These are phyloP conservation scores for Pseudozyma sp. DNA, from an alignment of 1,284 basidiomycete species.

Conservation along the genomic window DNA sequence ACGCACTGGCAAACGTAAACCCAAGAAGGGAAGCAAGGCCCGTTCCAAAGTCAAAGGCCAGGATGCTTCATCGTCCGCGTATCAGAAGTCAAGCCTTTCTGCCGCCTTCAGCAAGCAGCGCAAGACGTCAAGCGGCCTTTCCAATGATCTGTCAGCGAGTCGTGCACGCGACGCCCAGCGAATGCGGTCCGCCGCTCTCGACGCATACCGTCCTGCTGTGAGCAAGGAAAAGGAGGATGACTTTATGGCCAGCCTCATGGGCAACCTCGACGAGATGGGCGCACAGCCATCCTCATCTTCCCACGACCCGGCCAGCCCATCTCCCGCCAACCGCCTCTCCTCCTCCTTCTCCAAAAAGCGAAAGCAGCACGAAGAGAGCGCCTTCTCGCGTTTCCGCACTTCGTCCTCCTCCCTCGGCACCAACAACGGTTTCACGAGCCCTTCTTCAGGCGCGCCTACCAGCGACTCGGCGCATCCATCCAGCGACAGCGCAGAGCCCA, in stretches of 20 bases:
- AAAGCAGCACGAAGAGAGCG: conserved; percentile 40
- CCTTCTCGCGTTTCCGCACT: conserved; percentile 39
- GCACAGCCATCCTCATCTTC: conserved; percentile 34
- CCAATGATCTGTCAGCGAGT: conserved; percentile 20
- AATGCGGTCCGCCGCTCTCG: conserved; percentile 31
- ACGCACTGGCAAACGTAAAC: conserved; percentile 64
- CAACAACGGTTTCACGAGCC: conserved; percentile 48
- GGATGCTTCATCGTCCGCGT: conserved; percentile 19
- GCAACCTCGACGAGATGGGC: conserved; percentile 54
- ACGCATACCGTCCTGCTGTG: conserved; percentile 52
- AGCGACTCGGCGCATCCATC: conserved; percentile 47
- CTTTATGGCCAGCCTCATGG: conserved; percentile 66
- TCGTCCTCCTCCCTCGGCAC: conserved; percentile 18
- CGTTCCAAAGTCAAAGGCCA: conserved; percentile 38
- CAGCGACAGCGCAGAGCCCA: conserved; percentile 36
- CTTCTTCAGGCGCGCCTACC: conserved; percentile 41
- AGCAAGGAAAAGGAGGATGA: conserved; percentile 65
- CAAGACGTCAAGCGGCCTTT: conserved; percentile 16
- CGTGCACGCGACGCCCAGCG: conserved; percentile 40
- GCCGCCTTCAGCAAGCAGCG: conserved; percentile 49
- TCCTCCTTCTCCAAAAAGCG: conserved; percentile 37
- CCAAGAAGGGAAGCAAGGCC: conserved; percentile 57
- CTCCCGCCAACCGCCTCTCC: conserved; percentile 30
- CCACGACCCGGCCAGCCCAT: conserved; percentile 48
- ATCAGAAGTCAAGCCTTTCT: conserved; percentile 37